Evolutionary conservation across 1,284 basidiomycete species (phyloP).

Genomic region (Fistulinella cinereoalba): DNA sequence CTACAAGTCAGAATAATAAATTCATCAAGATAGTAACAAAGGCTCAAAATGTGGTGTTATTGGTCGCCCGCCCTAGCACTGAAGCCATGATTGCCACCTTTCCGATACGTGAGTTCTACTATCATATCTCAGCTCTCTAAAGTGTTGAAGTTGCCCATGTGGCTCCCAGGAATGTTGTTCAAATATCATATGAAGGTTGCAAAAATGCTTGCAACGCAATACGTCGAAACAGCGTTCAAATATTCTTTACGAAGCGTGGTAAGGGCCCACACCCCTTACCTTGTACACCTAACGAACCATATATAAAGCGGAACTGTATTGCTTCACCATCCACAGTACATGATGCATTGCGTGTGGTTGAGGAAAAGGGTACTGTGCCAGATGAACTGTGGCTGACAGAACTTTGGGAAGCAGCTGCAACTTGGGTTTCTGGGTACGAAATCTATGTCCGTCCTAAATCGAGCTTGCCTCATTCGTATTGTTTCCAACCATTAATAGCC

Average conservation of each 20-base stretch:
- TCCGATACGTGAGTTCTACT: slow-evolving; percentile 10
- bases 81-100: slow-evolving; percentile 8
- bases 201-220: neutral
- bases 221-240: slow-evolving; percentile 17
- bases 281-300: neutral
- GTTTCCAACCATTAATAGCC: neutral
- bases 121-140: neutral
- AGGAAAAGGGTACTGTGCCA: slow-evolving; percentile 1
- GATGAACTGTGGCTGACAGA: slow-evolving; percentile 2
- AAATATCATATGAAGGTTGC: slow-evolving; percentile 11
- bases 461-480: neutral
- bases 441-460: neutral
- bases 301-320: neutral
- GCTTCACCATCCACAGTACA: slow-evolving; percentile 12
- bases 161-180: slow-evolving; percentile 23
- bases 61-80: slow-evolving; percentile 5
- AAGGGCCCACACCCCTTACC: neutral
- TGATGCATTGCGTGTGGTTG: slow-evolving; percentile 8
- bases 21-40: slow-evolving; percentile 2
- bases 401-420: slow-evolving; percentile 10
- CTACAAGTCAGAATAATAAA: slow-evolving; percentile 8
- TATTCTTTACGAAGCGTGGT: slow-evolving; percentile 10
- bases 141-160: slow-evolving; percentile 16
- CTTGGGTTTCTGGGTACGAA: slow-evolving; percentile 11
- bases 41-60: neutral